phyloP scores from a whole-genome alignment of 805 yeast genomes.

The Saturnispora diversa region DNA sequence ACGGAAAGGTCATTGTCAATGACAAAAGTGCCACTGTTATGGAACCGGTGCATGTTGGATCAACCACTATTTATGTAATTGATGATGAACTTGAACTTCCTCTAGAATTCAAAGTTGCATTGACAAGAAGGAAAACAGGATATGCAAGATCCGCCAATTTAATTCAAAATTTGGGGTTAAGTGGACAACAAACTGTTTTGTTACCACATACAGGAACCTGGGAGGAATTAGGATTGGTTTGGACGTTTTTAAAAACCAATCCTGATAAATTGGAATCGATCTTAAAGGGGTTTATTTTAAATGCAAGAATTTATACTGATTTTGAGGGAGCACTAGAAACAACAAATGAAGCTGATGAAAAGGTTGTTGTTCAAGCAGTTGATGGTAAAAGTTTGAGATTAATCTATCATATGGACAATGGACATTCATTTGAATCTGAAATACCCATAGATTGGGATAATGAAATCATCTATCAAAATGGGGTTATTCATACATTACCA shows the following conservation, averaged over 20 bases:
- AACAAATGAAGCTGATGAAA: conserved; percentile 7
- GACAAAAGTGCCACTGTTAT: conserved; percentile 38
- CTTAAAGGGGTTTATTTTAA: conserved; percentile 51
- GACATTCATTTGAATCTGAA: conserved; percentile 3
- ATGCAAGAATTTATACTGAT: conserved; percentile 63
- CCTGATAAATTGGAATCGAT: conserved; percentile 42
- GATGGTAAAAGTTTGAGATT: conserved; percentile 11
- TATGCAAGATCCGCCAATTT: conserved; percentile 60
- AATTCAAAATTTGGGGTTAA: conserved; percentile 43
- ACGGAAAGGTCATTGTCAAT: conserved; percentile 35
- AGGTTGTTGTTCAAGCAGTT: conserved; percentile 2
- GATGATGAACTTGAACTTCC: conserved; percentile 60
- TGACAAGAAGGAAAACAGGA: conserved; percentile 48
- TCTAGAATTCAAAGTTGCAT: conserved; percentile 49
- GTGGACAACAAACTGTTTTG: conserved; percentile 63
- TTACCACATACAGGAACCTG: conserved; percentile 75
- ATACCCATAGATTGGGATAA: conserved; percentile 27
- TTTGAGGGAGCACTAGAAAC: conserved; percentile 29
- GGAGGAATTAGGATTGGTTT: conserved; percentile 52
- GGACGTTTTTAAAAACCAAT: conserved; percentile 50
- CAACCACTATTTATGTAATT: conserved; percentile 57
- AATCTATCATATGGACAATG: conserved; percentile 7
- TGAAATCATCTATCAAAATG: conserved; percentile 73
- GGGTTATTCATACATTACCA: conserved; percentile 67
- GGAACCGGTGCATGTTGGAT: conserved; percentile 39